A percentile compares a stretch with the other conserved stretches of the same genome.
These are phyloP conservation scores for Suhomyces anneliseae DNA, from an alignment of 1,139 yeast genomes.

Conservation along the genomic window DNA sequence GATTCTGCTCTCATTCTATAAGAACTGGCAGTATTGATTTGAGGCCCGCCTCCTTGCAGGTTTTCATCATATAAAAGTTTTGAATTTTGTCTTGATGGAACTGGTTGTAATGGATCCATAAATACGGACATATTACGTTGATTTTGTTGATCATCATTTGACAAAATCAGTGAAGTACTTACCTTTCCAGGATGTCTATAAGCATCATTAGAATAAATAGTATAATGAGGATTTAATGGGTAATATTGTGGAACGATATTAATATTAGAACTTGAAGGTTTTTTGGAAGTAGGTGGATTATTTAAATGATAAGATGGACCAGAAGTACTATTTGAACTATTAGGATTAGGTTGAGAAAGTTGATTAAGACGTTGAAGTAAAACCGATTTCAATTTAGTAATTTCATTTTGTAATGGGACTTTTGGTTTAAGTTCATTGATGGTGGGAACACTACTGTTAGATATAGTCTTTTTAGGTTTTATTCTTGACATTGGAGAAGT, in stretches of 20 bases:
- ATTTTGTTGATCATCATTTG: constrained; percentile 5
- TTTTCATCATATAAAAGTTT: constrained; percentile 7
- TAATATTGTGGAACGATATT: constrained; percentile 35
- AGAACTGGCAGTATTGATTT: background rate
- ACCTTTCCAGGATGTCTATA: constrained; percentile 7
- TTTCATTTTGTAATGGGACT: constrained; percentile 10
- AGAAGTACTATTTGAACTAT: constrained; percentile 1
- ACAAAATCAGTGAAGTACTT: constrained; percentile 8
- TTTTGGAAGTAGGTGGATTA: constrained; percentile 12
- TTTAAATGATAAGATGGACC: constrained; percentile 16
- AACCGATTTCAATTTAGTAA: constrained; percentile 12
- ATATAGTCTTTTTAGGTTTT: constrained; percentile 5
- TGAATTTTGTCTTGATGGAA: constrained; percentile 17
- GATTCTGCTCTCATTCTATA: constrained; percentile 12
- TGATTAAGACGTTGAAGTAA: constrained; percentile 12
- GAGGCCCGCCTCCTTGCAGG: background rate
- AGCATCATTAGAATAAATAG: constrained; percentile 21
- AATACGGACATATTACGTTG: constrained; percentile 25
- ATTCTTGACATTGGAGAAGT: constrained; percentile 17
- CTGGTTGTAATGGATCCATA: constrained; percentile 38
- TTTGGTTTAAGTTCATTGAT: background rate
- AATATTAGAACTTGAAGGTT: constrained; percentile 21
- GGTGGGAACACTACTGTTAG: background rate
- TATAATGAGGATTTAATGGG: constrained; percentile 39
- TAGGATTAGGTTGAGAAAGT: background rate